Base-by-base conservation (phyloP, 2,329 filamentous ascomycete genomes). In the Pseudogymnoascus sp. region DNA sequence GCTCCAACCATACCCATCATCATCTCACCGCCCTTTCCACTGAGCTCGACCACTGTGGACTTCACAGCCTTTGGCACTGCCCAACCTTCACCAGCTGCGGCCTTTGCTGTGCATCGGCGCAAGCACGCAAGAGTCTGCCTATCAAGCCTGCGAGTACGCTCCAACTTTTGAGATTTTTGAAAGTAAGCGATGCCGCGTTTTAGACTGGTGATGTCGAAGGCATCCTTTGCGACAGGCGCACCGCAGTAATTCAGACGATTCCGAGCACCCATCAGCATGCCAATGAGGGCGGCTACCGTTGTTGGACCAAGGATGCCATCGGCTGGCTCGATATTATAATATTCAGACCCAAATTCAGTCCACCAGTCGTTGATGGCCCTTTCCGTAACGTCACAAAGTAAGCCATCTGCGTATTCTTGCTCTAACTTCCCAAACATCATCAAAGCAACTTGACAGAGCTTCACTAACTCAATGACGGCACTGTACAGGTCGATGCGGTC, bases 321-420 rank as follows among this genome's bases (percentile, higher is more conserved):
- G 8, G 89, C 89, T 1, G 95, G 93, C 74, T 97, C 95, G 36
- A 92, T 85, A 63, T 93, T 96, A 78, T 93, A 97, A 71, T 95
- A 88, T 68, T 97, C 93, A 0, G 88, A 88, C 1, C 95, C 95
- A 65, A 97, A 88, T 70, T 96, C 91, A 1, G 90, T 88, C 95
- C 95, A 97, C 95, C 95, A 99, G 74, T 97, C 90, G 66, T 88
- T 88, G 69, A 97, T 86, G 1, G 93, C 91, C 66, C 84, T 88
- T 74, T 99, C 95, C 0, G 95, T 97, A 46, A 95, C 82, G 76
- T 99, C 95, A 74, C 95, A 99, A 2, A 99, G 82, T 23, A 97
- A 77, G 0, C 95, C 95, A 71, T 99, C 95, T 6, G 91, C 90
- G 73, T 96, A 97, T 67, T 93, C 90, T 31, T 88, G 83, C n/a